These are phyloP conservation scores for Tremellales sp. DNA, from an alignment of 1,284 basidiomycete genomes.

Conservation along the genomic window DNA sequence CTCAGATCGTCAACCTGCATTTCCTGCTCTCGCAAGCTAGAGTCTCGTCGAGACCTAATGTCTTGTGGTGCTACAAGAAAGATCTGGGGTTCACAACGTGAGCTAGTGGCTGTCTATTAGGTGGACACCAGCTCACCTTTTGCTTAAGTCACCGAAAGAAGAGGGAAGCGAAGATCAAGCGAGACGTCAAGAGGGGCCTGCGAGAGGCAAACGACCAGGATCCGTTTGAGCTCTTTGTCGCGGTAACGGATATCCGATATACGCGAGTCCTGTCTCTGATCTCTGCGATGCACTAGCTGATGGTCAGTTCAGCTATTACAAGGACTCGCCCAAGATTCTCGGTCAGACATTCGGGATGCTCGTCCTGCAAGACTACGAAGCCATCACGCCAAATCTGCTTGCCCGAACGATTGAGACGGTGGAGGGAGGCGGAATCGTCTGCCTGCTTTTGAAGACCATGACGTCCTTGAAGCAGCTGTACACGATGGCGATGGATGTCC, in stretches of 20 bases:
- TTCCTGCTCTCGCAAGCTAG: constrained; percentile 88
- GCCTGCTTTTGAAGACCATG: constrained; percentile 93
- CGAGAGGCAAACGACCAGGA: constrained; percentile 92
- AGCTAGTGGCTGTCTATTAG: constrained; percentile 37
- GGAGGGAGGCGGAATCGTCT: constrained; percentile 91
- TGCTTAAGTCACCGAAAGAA: constrained; percentile 85
- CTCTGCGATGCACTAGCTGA: neutral
- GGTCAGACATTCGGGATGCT: constrained; percentile 99
- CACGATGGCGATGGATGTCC: constrained; percentile 96
- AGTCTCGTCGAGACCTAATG: constrained; percentile 81
- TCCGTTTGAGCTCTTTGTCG: constrained; percentile 97
- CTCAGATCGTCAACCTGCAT: constrained; percentile 89
- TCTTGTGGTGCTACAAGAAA: constrained; percentile 97
- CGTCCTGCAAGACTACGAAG: constrained; percentile 96
- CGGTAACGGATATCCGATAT: constrained; percentile 98
- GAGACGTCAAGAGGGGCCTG: constrained; percentile 88
- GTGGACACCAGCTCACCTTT: constrained; percentile 20
- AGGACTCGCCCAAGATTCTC: constrained; percentile 91
- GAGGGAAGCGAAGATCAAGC: constrained; percentile 88
- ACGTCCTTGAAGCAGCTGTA: constrained; percentile 88
- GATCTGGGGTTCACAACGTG: constrained; percentile 89
- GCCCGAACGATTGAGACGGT: constrained; percentile 98
- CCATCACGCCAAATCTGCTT: constrained; percentile 94
- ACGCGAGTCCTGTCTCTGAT: constrained; percentile 56
- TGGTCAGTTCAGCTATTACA: constrained; percentile 62